These are phyloP conservation scores for Mortierella sp. DNA, from an alignment of 371 early-diverging fungal genomes.

Conservation along the genomic window DNA sequence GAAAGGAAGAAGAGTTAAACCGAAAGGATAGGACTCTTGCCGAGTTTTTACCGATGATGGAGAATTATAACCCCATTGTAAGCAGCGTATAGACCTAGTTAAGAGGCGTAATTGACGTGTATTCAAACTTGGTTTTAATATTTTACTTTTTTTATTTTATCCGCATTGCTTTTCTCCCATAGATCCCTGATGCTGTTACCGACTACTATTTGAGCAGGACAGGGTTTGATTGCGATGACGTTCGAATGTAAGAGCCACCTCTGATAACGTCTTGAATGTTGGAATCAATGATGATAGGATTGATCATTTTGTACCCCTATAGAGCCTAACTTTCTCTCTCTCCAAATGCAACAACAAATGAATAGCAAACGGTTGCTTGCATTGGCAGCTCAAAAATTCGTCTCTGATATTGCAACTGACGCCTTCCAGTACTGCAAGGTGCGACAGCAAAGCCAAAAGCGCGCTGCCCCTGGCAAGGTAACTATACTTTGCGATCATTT, in stretches of 20 bases:
- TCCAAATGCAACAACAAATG: not conserved
- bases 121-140: not conserved
- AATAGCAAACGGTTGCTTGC: conserved; percentile 88
- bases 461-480: conserved; percentile 53
- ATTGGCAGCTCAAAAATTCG: conserved; percentile 95
- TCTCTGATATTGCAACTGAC: conserved; percentile 94
- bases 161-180: not conserved
- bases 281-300: not conserved
- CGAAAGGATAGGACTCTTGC: conserved; percentile 82
- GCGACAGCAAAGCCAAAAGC: conserved; percentile 78
- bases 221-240: conserved; percentile 95
- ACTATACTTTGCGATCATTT: not conserved
- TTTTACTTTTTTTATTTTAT: conserved; percentile 2
- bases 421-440: conserved; percentile 95
- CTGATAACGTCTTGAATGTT: not conserved
- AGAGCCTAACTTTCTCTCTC: not conserved
- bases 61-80: conserved; percentile 90
- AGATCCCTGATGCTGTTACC: conserved; percentile 98
- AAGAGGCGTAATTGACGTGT: not conserved
- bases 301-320: no score
- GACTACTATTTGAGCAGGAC: conserved; percentile 95
- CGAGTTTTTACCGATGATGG: conserved; percentile 90
- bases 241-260: conserved; percentile 77
- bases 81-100: not conserved
- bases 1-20: conserved; percentile 61